phyloP scores from a whole-genome alignment of 306 rosid genomes.

The Adenanthera pavonina region DNA sequence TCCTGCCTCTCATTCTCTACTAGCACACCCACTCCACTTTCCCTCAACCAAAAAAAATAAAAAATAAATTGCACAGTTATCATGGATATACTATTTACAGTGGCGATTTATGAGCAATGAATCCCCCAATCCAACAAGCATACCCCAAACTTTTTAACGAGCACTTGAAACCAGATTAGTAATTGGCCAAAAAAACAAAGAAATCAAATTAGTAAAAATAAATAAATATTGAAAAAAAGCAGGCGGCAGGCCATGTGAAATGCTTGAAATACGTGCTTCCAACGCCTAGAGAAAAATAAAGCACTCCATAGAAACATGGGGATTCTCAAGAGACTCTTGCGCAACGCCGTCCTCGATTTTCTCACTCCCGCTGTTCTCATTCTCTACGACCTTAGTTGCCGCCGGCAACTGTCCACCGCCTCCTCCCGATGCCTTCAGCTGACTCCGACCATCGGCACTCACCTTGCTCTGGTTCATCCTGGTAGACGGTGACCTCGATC shows the following conservation, averaged over 20 bases:
- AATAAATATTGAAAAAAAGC: not conserved
- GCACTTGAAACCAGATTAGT: not conserved
- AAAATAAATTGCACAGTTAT: not conserved
- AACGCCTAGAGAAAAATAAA: slow-evolving; percentile 82
- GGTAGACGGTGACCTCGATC: slow-evolving; percentile 73
- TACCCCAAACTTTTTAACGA: not conserved
- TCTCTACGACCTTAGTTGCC: slow-evolving; percentile 24
- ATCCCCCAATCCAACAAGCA: not conserved
- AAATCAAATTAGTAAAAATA: not conserved
- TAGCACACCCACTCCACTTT: not conserved
- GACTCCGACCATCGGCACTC: slow-evolving; percentile 34
- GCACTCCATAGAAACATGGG: slow-evolving; percentile 83
- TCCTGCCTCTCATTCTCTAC: not conserved
- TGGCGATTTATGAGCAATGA: not conserved
- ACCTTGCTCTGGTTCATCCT: slow-evolving; percentile 40
- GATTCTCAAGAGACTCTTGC: slow-evolving; percentile 70
- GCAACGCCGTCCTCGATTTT: slow-evolving; percentile 38
- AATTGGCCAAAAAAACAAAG: not conserved
- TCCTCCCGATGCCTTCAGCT: slow-evolving; percentile 44
- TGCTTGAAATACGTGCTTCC: slow-evolving; percentile 13
- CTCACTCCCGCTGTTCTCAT: slow-evolving; percentile 10
- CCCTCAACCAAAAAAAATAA: not conserved
- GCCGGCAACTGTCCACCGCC: slow-evolving; percentile 31
- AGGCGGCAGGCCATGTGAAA: slow-evolving; percentile 31
- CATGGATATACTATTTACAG: slow-evolving; percentile 29